Base-by-base conservation (phyloP, 2,329 filamentous ascomycete genomes). In the Fusarium foetens region DNA sequence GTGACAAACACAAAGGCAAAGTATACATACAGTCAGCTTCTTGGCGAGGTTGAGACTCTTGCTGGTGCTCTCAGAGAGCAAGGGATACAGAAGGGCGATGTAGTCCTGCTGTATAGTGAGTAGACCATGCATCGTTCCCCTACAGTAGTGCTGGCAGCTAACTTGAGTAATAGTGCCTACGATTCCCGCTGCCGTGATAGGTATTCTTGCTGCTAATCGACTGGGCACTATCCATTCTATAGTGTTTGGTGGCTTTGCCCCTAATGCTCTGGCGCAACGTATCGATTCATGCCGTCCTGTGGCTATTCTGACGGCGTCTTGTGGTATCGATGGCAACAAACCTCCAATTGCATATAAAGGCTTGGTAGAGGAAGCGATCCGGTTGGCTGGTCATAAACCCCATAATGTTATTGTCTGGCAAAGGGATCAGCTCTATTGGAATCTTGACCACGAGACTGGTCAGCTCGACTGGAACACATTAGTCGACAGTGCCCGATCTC, bases 211-310 rank as follows among this genome's bases (percentile, higher is more conserved):
- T 29, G 89, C 93, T 66, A 90, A 90, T 68, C 90, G 94, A 14
- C 86, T 98, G 2, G 95, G 95, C 16, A 95, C 94, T 21, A 90
- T 98, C 58, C 95, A 98, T 79, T 91, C 93, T 7, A 94, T 97
- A 8, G 95, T 98, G 7, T 98, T 98, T 81, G 95, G 95, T 45
- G 95, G 95, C 0, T 98, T 98, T 79, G 94, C 94, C 0, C 86
- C 94, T 0, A 85, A 87, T 14, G 93, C 94, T 8, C 86, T 98
- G 48, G 94, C 94, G 2, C 95, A 98, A 82, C 89, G 95, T 31
- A 97, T 98, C 73, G 94, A 97, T 55, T 92, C 93, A 0, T 94
- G 92, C 12, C 88, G 88, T 38, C 94, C 95, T 12, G 88, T 89
- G 13, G 90, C 88, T 14, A 90, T 98, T 53, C 88, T 98, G 79